A percentile compares a stretch with the other conserved stretches of the same genome.
phyloP scores from a whole-genome alignment of 1,284 basidiomycete genomes.

The Fomitopsis betulina region DNA sequence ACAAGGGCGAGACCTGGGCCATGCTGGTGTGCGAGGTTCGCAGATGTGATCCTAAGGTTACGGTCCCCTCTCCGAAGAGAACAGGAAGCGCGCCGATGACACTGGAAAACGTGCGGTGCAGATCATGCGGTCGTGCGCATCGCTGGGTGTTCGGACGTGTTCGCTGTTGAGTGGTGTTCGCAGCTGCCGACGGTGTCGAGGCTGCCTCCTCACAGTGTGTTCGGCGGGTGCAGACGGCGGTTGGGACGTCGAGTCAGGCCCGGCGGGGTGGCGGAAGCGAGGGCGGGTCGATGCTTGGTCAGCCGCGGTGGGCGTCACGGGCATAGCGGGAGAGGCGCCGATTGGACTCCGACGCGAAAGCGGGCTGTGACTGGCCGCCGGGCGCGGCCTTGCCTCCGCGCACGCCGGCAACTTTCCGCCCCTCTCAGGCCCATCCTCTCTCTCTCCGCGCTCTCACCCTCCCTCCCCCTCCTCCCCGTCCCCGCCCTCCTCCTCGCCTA shows the following conservation, averaged over 20 bases:
- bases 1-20: neutral
- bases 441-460: conserved; percentile 7
- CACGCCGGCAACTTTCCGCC: conserved; percentile 17
- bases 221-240: conserved; percentile 1
- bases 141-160: conserved; percentile 1
- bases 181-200: too few species aligned
- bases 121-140: conserved; percentile 2
- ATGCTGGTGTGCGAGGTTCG: neutral
- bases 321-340: neutral
- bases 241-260: conserved; percentile 6
- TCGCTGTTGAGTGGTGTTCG: neutral
- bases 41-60: conserved; percentile 4
- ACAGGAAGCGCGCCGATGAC: neutral
- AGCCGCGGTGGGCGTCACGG: conserved; percentile 10
- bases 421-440: conserved; percentile 4
- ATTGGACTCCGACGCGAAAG: conserved; percentile 6
- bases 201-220: too few species aligned
- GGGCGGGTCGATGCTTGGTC: conserved; percentile 11
- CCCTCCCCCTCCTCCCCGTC: conserved; percentile 5
- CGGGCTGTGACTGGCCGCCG: conserved; percentile 3
- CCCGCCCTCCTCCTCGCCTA: conserved; percentile 2
- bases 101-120: neutral
- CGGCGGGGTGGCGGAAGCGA: neutral
- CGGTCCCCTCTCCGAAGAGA: neutral
- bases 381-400: conserved; percentile 12